Evolutionary conservation across 1,139 yeast genomes (phyloP).

Genomic region (Suhomyces yuchorum): DNA sequence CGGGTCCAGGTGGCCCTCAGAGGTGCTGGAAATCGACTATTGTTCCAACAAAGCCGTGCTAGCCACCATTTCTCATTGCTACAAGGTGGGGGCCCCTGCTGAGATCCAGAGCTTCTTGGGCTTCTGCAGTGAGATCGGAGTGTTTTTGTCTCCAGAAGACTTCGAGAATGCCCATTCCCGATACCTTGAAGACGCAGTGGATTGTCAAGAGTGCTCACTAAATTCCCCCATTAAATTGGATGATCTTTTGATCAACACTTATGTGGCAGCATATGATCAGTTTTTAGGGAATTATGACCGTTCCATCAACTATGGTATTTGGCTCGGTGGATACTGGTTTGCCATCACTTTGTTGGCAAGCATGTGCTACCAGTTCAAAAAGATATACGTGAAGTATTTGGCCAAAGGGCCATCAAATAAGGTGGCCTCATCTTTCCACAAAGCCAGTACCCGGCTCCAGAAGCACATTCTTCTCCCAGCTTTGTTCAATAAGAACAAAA

Average conservation of each 20-base stretch:
- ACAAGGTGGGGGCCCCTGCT: conserved; percentile 25
- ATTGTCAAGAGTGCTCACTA: conserved; percentile 21
- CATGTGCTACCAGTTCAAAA: conserved; percentile 31
- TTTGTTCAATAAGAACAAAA: conserved; percentile 41
- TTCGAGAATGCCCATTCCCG: conserved; percentile 38
- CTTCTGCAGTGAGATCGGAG: conserved; percentile 32
- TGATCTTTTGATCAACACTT: conserved; percentile 21
- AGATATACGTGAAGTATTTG: not conserved
- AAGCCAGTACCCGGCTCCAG: not conserved
- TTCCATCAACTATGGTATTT: conserved; percentile 37
- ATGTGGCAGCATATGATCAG: conserved; percentile 33
- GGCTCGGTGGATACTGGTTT: conserved; percentile 36
- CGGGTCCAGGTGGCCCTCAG: conserved; percentile 3
- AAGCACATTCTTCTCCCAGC: conserved; percentile 43
- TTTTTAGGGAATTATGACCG: conserved; percentile 44
- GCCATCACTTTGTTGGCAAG: conserved; percentile 28
- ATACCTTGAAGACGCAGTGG: conserved; percentile 36
- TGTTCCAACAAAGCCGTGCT: conserved; percentile 39
- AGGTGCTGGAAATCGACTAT: conserved; percentile 14
- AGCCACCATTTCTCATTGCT: conserved; percentile 47
- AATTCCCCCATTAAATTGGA: conserved; percentile 31
- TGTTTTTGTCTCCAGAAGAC: conserved; percentile 30
- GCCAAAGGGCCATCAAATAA: not conserved
- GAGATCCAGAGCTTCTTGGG: conserved; percentile 29
- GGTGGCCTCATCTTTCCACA: not conserved